These are phyloP conservation scores for Aspergillus aculeatinus DNA, from an alignment of 2,329 filamentous ascomycete genomes.

Conservation along the genomic window DNA sequence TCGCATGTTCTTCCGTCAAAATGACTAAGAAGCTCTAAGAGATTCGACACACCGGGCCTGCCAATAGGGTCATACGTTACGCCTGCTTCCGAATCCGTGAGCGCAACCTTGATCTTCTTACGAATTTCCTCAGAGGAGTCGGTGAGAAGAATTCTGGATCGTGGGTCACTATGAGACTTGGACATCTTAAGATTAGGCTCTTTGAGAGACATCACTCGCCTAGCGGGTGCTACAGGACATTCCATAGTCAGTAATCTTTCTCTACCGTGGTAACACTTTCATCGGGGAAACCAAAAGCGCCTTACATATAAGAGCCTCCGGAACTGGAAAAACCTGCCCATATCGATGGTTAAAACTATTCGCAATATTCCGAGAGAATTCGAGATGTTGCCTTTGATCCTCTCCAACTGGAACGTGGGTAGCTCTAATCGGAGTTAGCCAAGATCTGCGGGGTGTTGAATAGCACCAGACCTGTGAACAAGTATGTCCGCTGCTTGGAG, in stretches of 20 bases:
- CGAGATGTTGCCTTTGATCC: slow-evolving; percentile 90
- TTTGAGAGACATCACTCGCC: slow-evolving; percentile 85
- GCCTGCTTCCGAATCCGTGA: slow-evolving; percentile 69
- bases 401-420: slow-evolving; percentile 97
- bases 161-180: slow-evolving; percentile 72
- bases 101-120: slow-evolving; percentile 67
- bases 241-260: slow-evolving; percentile 7
- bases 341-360: slow-evolving; percentile 82
- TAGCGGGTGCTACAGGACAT: slow-evolving; percentile 62
- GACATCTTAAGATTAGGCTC: slow-evolving; percentile 86
- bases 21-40: slow-evolving; percentile 76
- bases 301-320: slow-evolving; percentile 70
- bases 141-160: slow-evolving; percentile 79
- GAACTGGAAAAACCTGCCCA: slow-evolving; percentile 61
- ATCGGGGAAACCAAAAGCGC: too few species aligned
- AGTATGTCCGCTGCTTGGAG: slow-evolving; percentile 93
- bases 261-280: not conserved
- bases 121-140: slow-evolving; percentile 65
- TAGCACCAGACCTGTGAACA: slow-evolving; percentile 64
- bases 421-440: slow-evolving; percentile 53
- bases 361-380: slow-evolving; percentile 84
- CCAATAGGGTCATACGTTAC: slow-evolving; percentile 69
- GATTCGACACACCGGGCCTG: slow-evolving; percentile 82
- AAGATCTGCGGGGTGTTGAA: not conserved
- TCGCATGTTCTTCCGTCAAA: slow-evolving; percentile 53